phyloP scores from a whole-genome alignment of 345 rosid genomes.

The Ceriops tagal region DNA sequence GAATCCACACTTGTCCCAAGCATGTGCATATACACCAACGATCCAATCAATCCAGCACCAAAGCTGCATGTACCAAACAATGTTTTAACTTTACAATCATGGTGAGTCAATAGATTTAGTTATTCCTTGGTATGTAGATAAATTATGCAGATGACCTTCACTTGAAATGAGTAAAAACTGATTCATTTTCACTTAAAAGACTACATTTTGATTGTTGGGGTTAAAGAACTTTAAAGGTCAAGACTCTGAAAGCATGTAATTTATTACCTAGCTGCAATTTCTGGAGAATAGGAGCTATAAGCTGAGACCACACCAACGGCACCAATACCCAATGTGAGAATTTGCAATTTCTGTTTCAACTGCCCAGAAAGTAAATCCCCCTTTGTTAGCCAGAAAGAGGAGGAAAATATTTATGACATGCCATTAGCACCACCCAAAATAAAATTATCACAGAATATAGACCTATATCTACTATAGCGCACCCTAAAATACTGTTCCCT shows the following conservation, averaged over 20 bases:
- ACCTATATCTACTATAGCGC: conserved; percentile 10
- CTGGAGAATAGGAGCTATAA: conserved; percentile 77
- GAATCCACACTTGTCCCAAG: conserved; percentile 86
- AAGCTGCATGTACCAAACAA: conserved; percentile 45
- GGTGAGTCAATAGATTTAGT: conserved; percentile 3
- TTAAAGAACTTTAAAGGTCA: not conserved
- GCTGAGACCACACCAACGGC: conserved; percentile 84
- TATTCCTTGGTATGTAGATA: not conserved
- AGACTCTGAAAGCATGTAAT: conserved; percentile 12
- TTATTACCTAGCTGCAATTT: conserved; percentile 74
- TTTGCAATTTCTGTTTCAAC: conserved; percentile 69
- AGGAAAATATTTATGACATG: conserved; percentile 14
- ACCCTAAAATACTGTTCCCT: conserved; percentile 82
- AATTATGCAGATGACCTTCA: not conserved
- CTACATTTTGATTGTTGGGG: not conserved
- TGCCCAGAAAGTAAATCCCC: conserved; percentile 24
- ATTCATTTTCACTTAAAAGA: not conserved
- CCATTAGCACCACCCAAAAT: not conserved
- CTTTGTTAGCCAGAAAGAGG: not conserved
- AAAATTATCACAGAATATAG: not conserved
- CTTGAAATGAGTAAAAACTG: conserved; percentile 6
- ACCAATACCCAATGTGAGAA: conserved; percentile 72
- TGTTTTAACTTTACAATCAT: not conserved
- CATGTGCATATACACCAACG: conserved; percentile 74
- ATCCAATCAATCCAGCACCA: conserved; percentile 79